Evolutionary conservation across 495 filamentous ascomycete species (phyloP).

Genomic region (Podospora fimiseda): DNA sequence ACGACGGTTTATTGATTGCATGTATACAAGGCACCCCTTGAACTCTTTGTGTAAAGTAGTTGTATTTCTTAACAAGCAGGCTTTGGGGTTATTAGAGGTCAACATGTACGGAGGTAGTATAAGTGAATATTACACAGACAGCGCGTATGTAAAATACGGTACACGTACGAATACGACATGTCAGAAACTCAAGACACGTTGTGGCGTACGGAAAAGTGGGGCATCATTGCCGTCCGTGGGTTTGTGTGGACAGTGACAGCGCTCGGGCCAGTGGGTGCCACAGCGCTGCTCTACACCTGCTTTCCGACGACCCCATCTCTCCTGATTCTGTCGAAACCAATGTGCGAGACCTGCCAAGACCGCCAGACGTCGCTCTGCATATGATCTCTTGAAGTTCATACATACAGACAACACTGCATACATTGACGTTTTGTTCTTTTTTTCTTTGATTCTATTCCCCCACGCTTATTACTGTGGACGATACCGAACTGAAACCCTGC

Average conservation of each 20-base stretch:
- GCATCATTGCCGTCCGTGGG: background rate
- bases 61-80: background rate
- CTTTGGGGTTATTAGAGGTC: no score
- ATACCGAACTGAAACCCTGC: background rate
- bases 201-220: constrained; percentile 16
- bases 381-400: background rate
- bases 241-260: no score
- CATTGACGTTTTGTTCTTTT: background rate
- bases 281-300: background rate
- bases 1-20: no score
- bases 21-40: background rate
- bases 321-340: constrained; percentile 7
- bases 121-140: no score
- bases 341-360: constrained; percentile 8
- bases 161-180: no score
- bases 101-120: no score
- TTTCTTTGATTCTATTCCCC: background rate
- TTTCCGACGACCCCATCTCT: constrained; percentile 1
- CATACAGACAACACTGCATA: no score
- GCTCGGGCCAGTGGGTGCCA: background rate
- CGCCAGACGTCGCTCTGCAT: constrained; percentile 2
- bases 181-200: constrained; percentile 8
- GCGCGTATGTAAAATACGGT: no score
- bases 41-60: background rate
- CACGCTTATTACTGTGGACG: no score